Evolutionary conservation across 345 rosid species (phyloP), one percentile per base, ranked within the genome.

Genomic region (Murraya koenigii): DNA sequence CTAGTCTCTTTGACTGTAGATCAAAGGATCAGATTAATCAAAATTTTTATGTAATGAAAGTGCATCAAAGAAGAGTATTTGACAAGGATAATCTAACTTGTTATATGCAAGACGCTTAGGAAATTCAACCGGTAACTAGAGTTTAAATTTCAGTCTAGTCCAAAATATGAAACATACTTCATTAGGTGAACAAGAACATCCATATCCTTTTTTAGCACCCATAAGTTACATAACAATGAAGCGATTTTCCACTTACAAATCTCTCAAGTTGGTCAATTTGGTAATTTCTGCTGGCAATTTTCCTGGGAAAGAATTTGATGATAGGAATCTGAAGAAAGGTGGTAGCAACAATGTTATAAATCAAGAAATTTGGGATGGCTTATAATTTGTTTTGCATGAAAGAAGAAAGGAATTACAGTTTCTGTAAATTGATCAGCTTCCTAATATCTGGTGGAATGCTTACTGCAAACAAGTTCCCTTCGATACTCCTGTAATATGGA

Each of bases 241-340:
- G 69, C n/a, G 32, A 54, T 14, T 39, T 8, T 36, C 59, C 71
- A 78, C 94, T 90, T 83, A 95, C 98, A 95, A 41, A 84, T 93
- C 98, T 55, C 75, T 84, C 86, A 95, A 69, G 83, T 89, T 89
- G 80, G 81, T 80, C 91, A 93, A 83, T 78, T 86, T 77, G 72
- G 82, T 82, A 54, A 94, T 85, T 77, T 83, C 74, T 7, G 64
- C 62, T 1, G 97, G 94, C 80, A 95, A 82, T 67, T 80, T 67
- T 69, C 97, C 98, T 44, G 88, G 85, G 84, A 94, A 91, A 56
- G 86, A 85, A 86, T 93, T 94, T 58, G 97, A 94, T 63, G 93
- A 82, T 63, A 94, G 79, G 55, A 80, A 68, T 60, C 98, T 93
- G 86, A 72, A 66, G 49, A 78, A 76, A 80, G 77, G 78, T 15